Evolutionary conservation across 768 basidiomycete species (phyloP).

Genomic region (Boletus eberwhitei): DNA sequence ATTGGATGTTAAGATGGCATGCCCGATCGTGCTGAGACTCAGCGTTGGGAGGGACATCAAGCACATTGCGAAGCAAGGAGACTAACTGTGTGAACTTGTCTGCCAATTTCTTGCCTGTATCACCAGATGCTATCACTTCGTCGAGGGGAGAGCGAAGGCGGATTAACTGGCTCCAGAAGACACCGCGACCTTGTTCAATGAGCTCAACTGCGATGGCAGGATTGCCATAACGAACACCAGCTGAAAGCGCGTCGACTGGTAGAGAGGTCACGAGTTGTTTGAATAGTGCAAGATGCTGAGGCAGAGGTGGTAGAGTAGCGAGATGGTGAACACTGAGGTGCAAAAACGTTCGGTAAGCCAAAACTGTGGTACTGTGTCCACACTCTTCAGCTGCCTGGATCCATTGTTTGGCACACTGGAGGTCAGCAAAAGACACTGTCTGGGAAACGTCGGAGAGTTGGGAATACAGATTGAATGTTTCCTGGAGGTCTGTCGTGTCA

Average conservation of each 20-base stretch:
- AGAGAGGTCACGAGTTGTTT: neutral
- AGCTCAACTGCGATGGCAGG: conserved; percentile 21
- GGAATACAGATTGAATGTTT: neutral
- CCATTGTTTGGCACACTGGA: neutral
- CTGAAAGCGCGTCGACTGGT: neutral
- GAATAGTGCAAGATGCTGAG: neutral
- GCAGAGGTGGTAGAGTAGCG: neutral
- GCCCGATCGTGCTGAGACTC: neutral
- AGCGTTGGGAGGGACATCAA: neutral
- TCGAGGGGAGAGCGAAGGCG: conserved; percentile 12
- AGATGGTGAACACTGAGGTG: neutral
- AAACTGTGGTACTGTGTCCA: neutral
- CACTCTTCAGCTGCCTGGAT: neutral
- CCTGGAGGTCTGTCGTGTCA: neutral
- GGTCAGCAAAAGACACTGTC: neutral
- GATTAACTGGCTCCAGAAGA: conserved; percentile 20
- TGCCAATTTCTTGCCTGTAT: neutral
- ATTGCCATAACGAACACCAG: neutral
- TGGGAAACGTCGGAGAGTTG: neutral
- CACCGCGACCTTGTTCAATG: conserved; percentile 26
- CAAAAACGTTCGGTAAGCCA: neutral
- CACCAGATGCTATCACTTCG: neutral
- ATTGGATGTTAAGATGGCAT: neutral
- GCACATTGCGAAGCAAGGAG: neutral
- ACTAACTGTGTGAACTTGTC: neutral